phyloP scores from a whole-genome alignment of 495 filamentous ascomycete species.

The Usnea hakonensis region DNA sequence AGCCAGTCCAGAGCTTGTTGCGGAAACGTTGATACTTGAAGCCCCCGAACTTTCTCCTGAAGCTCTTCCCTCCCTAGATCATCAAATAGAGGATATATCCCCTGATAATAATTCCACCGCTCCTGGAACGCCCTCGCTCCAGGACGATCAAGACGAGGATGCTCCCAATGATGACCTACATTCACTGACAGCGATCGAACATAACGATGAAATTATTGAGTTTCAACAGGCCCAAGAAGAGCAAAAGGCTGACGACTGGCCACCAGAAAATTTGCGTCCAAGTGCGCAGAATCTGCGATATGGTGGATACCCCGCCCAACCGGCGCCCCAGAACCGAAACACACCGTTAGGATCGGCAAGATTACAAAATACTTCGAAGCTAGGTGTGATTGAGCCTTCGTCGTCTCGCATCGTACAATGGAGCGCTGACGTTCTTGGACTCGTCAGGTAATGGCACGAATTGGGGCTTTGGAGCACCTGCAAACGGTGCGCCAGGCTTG shows the following conservation, averaged over 20 bases:
- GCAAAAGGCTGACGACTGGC: constrained; percentile 3
- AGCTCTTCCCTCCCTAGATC: neutral
- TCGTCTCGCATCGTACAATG: neutral
- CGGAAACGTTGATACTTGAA: neutral
- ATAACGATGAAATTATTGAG: neutral
- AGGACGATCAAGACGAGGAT: neutral
- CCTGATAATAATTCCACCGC: neutral
- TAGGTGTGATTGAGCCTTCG: constrained; percentile 46
- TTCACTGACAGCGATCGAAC: neutral
- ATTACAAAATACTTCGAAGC: constrained; percentile 62
- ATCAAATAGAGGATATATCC: neutral
- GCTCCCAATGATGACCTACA: neutral
- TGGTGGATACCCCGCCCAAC: constrained; percentile 37
- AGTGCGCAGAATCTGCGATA: constrained; percentile 15
- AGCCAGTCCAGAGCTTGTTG: neutral
- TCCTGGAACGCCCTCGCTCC: neutral
- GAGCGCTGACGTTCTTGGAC: constrained; percentile 24
- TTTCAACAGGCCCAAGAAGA: neutral
- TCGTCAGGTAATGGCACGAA: constrained; percentile 55
- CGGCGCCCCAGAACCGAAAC: constrained; percentile 55
- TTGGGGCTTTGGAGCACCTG: constrained; percentile 72
- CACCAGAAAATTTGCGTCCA: constrained; percentile 11
- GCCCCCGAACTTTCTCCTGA: too few species aligned
- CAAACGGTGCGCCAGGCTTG: constrained; percentile 56
- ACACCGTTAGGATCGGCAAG: constrained; percentile 51